Evolutionary conservation across 2,329 filamentous ascomycete genomes (phyloP).

Genomic region (Alternaria arborescens): DNA sequence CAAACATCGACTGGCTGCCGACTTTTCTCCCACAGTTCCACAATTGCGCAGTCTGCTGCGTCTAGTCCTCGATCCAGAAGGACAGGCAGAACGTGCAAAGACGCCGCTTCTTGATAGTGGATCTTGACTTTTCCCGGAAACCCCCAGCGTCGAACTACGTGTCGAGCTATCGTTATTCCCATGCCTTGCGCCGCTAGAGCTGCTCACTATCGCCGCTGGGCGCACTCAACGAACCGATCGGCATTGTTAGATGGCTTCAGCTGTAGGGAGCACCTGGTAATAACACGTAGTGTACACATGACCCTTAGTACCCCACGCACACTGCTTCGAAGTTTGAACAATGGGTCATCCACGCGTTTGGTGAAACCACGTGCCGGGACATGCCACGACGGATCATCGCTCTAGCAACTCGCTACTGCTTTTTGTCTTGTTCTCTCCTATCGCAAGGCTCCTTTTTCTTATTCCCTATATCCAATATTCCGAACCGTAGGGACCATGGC

Average conservation of each 20-base stretch:
- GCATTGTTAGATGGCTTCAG: slow-evolving; percentile 7
- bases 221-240: slow-evolving; percentile 9
- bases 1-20: slow-evolving; percentile 1
- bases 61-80: slow-evolving; percentile 9
- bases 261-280: slow-evolving; percentile 3
- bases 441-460: slow-evolving; percentile 6
- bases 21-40: not conserved
- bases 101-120: not conserved
- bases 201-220: slow-evolving; percentile 11
- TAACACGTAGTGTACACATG: not conserved
- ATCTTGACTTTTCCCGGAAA: slow-evolving; percentile 7
- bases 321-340: slow-evolving; percentile 3
- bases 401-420: slow-evolving; percentile 3
- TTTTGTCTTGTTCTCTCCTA: slow-evolving; percentile 4
- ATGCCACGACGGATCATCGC: not conserved
- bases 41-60: slow-evolving; percentile 2
- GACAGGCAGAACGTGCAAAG: slow-evolving; percentile 5
- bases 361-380: slow-evolving; percentile 8
- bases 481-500: slow-evolving; percentile 15
- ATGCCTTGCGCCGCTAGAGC: not conserved
- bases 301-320: slow-evolving; percentile 13
- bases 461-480: slow-evolving; percentile 22
- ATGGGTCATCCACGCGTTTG: slow-evolving; percentile 7
- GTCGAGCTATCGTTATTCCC: slow-evolving; percentile 2
- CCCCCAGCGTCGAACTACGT: slow-evolving; percentile 1